Percentiles rank a stretch among this genome's conserved stretches.
phyloP scores from a whole-genome alignment of 164 flowering plant species.

The Hamamelis virginiana region DNA sequence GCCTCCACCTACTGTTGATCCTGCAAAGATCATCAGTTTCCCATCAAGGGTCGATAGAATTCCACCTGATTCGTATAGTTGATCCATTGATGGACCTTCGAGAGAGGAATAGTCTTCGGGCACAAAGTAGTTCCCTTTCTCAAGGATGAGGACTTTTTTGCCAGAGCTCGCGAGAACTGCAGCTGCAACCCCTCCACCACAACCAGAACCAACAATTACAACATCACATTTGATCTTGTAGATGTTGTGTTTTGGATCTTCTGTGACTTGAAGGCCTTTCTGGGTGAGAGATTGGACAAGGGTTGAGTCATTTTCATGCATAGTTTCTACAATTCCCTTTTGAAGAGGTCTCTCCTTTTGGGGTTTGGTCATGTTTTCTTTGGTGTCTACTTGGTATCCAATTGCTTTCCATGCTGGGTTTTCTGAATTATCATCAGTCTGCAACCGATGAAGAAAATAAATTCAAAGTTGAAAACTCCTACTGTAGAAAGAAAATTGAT shows the following conservation, averaged over 20 bases:
- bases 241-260: constrained; percentile 24
- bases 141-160: constrained; percentile 55
- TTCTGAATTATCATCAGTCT: constrained; percentile 51
- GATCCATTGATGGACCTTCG: constrained; percentile 61
- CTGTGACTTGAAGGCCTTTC: constrained; percentile 44
- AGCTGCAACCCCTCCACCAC: constrained; percentile 82
- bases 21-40: constrained; percentile 46
- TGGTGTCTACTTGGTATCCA: constrained; percentile 45
- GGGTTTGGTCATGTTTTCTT: constrained; percentile 14
- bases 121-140: constrained; percentile 65
- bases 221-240: constrained; percentile 62
- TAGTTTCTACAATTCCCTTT: constrained; percentile 50
- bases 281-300: constrained; percentile 38
- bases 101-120: constrained; percentile 50
- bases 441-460: background rate
- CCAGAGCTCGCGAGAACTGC: constrained; percentile 60
- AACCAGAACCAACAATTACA: constrained; percentile 73
- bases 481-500: background rate
- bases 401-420: constrained; percentile 67
- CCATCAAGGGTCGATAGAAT: constrained; percentile 41
- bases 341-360: constrained; percentile 47
- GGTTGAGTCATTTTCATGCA: constrained; percentile 38
- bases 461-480: background rate
- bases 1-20: constrained; percentile 73
- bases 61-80: constrained; percentile 50